These are phyloP conservation scores for Penicillium sp. DNA, from an alignment of 2,329 filamentous ascomycete genomes.

Conservation along the genomic window DNA sequence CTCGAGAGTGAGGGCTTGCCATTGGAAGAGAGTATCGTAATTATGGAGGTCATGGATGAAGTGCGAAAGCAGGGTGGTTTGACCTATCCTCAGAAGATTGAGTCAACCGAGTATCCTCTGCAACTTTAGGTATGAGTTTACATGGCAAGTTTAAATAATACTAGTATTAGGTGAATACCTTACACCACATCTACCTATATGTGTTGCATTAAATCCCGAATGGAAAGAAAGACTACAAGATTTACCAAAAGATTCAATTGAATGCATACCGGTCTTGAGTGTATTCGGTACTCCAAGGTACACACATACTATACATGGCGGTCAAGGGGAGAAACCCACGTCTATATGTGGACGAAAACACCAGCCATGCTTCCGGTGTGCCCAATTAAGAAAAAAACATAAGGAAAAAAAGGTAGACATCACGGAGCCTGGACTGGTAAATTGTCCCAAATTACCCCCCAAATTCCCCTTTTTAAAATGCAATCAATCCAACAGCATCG, in stretches of 20 bases:
- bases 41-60: conserved; percentile 81
- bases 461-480: conserved; percentile 52
- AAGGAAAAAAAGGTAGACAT: conserved; percentile 21
- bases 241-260: conserved; percentile 3
- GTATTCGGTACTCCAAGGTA: conserved; percentile 21
- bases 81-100: conserved; percentile 65
- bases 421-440: conserved; percentile 13
- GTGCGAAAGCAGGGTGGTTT: conserved; percentile 63
- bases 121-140: conserved; percentile 30
- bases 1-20: conserved; percentile 71
- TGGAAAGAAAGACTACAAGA: neutral
- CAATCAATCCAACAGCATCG: conserved; percentile 34
- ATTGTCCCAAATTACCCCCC: conserved; percentile 10
- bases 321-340: conserved; percentile 18
- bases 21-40: conserved; percentile 73
- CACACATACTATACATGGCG: conserved; percentile 38
- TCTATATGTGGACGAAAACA: conserved; percentile 25
- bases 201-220: neutral
- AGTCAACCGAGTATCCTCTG: conserved; percentile 58
- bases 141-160: neutral
- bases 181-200: neutral
- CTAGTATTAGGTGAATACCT: neutral
- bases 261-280: conserved; percentile 14
- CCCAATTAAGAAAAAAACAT: conserved; percentile 20
- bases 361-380: conserved; percentile 17